Base-by-base conservation (phyloP, 164 flowering plant species). In the Protea cynaroides region DNA sequence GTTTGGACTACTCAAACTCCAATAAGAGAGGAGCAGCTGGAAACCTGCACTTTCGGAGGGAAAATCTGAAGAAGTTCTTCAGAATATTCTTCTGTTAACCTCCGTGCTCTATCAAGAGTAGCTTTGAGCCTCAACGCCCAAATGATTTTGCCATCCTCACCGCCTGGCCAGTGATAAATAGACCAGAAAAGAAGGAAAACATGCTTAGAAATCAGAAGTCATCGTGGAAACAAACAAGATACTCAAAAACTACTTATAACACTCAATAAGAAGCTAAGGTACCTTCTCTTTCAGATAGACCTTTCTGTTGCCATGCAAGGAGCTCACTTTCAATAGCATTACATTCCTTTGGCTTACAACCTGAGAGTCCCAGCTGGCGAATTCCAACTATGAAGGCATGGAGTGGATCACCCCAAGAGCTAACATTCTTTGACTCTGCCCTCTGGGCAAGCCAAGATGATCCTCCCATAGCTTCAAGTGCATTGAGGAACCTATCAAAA, bases 41-140 rank as follows among this genome's bases (percentile, higher is more conserved):
- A 55, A 57, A 86, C 88, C 88, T 83, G 78, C 51, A 86, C 92
- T 80, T 81, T 90, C 37, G 75, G 73, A 51, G 97, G 97, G 66
- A 90, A 88, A 69, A 90, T 83, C 67, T 81, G 81, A 69, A 93
- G 94, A 76, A 93, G 87, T 62, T 78, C 78, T 75, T 93, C 98
- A 63, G 97, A 82, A 69, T 88, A 90, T 72, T 89, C 94, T 71
- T 90, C 98, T 53, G 96, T 93, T 50, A 93, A 69, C 79, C 98
- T 86, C 75, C 90, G 81, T 49, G 92, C 73, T 78, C 98, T 83
- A 76, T 93, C 98, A 68, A 93, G 83, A 49, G 98, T 90, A 71
- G 98, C 98, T 78, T 93, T 93, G 59, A 90, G 82, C 78, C 97
- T 84, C 62, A 93, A 69, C 63, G 82, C 92, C 98, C 98, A 90